A percentile compares a stretch with the other conserved stretches of the same genome.
Conservation (phyloP, 2,329 filamentous ascomycete genomes). For the Dryadomyces sulphureus region DNA sequence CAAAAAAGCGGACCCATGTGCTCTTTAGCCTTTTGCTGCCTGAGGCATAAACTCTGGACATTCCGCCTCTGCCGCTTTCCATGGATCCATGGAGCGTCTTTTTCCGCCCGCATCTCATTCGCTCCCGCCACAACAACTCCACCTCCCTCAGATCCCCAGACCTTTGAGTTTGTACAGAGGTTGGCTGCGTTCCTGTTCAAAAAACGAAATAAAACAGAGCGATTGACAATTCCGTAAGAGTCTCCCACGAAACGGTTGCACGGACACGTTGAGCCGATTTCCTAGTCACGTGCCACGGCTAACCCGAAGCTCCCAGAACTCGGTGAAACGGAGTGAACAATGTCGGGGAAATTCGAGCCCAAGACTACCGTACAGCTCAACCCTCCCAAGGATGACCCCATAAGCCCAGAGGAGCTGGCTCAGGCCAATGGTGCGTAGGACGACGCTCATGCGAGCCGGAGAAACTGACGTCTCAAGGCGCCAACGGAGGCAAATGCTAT, state of each 20-base stretch:
- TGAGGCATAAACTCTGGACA: no score
- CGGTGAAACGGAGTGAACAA: no score
- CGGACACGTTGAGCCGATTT: no score
- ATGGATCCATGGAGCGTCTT: no score
- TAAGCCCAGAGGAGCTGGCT: constrained; percentile 64
- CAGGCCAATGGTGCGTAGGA: constrained; percentile 77
- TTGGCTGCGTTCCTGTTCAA: no score
- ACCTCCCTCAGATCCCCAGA: background rate
- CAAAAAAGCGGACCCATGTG: background rate
- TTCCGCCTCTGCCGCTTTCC: no score
- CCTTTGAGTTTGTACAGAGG: no score
- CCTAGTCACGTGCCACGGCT: background rate
- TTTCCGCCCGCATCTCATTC: constrained; percentile 7
- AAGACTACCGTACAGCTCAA: constrained; percentile 62
- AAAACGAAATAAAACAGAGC: no score
- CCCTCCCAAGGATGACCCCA: constrained; percentile 76
- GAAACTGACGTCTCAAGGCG: constrained; percentile 28
- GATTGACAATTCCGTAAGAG: no score
- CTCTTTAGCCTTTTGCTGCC: constrained; percentile 1
- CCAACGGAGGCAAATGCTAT: constrained; percentile 48
- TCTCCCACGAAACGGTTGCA: no score
- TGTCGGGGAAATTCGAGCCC: constrained; percentile 60
- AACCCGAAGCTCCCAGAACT: no score
- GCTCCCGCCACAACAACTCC: background rate
- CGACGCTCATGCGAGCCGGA: background rate